These are phyloP conservation scores for Tulasnella calospora DNA, from an alignment of 768 basidiomycete genomes.

Conservation along the genomic window DNA sequence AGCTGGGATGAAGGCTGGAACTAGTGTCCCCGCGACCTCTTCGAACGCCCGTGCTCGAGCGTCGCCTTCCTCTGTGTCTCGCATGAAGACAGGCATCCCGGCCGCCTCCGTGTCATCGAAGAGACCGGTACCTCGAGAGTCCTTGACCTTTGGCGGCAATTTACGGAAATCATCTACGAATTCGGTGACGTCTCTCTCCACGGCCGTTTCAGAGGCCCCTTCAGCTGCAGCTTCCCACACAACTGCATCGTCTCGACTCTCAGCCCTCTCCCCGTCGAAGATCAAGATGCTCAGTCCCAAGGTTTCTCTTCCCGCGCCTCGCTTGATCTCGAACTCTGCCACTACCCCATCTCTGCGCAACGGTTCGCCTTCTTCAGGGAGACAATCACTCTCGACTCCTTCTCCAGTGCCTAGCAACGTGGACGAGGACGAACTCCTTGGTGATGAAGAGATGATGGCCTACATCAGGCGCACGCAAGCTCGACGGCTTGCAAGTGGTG, in stretches of 20 bases:
- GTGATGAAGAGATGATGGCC: constrained; percentile 95
- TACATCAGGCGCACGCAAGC: constrained; percentile 88
- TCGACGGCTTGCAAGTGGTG: constrained; percentile 77
- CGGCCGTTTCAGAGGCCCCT: constrained; percentile 38
- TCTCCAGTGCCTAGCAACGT: constrained; percentile 73
- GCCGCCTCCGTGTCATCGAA: constrained; percentile 15
- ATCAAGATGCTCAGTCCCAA: constrained; percentile 78
- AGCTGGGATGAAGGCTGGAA: constrained; percentile 30
- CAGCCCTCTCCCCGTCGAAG: constrained; percentile 79
- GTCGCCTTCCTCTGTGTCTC: constrained; percentile 19
- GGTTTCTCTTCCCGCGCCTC: constrained; percentile 55
- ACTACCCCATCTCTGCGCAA: constrained; percentile 30
- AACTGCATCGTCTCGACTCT: constrained; percentile 49
- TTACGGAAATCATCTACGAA: constrained; percentile 79
- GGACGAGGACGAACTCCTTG: constrained; percentile 81
- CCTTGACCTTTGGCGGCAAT: constrained; percentile 62
- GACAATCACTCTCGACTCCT: constrained; percentile 74
- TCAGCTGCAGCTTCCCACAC: constrained; percentile 32
- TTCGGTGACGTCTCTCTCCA: constrained; percentile 56
- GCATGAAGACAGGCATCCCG: constrained; percentile 12
- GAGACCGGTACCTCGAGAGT: constrained; percentile 51
- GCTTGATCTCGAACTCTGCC: constrained; percentile 50
- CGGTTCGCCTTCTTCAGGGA: constrained; percentile 58
- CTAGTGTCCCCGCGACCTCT: not conserved
- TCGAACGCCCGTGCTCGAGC: constrained; percentile 13